phyloP scores from a whole-genome alignment of 257 asterid genomes.

The Vinca minor region DNA sequence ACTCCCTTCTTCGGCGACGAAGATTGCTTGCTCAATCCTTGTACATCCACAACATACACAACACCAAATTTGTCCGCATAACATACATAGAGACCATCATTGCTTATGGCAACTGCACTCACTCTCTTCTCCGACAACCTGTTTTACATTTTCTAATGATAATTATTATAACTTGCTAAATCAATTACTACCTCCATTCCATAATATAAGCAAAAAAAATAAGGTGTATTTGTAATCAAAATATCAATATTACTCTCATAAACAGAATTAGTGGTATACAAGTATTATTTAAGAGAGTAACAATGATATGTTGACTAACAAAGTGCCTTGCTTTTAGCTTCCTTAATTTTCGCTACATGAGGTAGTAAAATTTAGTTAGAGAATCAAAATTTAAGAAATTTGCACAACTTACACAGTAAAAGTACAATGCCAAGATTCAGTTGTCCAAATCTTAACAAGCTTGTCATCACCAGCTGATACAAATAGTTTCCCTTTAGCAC shows the following conservation, averaged over 20 bases:
- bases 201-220: too few species aligned
- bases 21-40: constrained; percentile 22
- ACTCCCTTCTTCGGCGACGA: constrained; percentile 48
- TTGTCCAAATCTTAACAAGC: constrained; percentile 73
- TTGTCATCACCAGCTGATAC: constrained; percentile 94
- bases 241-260: too few species aligned
- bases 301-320: constrained; percentile 37
- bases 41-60: constrained; percentile 53
- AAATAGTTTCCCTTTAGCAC: constrained; percentile 61
- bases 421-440: constrained; percentile 68
- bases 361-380: too few species aligned
- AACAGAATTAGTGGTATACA: too few species aligned
- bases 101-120: constrained; percentile 73
- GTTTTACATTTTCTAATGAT: constrained; percentile 10
- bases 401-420: constrained; percentile 68
- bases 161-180: not conserved
- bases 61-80: constrained; percentile 93
- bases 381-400: too few species aligned
- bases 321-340: too few species aligned
- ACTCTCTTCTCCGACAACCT: constrained; percentile 92
- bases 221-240: too few species aligned
- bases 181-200: too few species aligned
- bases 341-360: too few species aligned
- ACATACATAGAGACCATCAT: constrained; percentile 53
- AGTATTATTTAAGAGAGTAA: not conserved